These are phyloP conservation scores for Mycena polygramma DNA, from an alignment of 768 basidiomycete genomes.

Conservation along the genomic window DNA sequence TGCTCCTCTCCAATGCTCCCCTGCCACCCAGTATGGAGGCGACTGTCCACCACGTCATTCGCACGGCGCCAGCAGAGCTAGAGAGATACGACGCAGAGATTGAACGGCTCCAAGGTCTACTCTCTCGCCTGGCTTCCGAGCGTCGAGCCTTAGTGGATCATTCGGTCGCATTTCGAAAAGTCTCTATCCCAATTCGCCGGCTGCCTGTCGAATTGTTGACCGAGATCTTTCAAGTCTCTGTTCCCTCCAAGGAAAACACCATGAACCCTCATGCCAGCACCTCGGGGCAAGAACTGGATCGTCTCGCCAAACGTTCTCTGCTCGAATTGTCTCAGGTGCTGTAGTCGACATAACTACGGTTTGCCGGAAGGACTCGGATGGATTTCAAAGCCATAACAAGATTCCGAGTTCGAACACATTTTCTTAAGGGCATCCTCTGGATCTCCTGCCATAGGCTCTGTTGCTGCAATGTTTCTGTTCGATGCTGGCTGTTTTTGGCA, in stretches of 20 bases:
- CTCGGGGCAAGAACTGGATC: not conserved
- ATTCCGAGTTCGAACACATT: too few relatives aligned
- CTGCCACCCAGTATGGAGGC: not conserved
- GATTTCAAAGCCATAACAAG: too few relatives aligned
- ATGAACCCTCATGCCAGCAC: not conserved
- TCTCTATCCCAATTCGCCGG: not conserved
- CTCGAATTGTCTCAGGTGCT: not conserved
- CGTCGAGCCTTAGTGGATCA: not conserved
- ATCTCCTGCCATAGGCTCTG: too few relatives aligned
- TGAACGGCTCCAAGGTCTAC: not conserved
- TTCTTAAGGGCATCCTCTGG: too few relatives aligned
- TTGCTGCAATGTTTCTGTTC: too few relatives aligned
- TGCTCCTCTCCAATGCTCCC: not conserved
- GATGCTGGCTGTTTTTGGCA: too few relatives aligned
- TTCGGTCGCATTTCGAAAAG: not conserved
- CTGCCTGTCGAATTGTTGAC: not conserved
- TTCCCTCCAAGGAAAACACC: not conserved
- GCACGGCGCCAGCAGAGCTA: not conserved
- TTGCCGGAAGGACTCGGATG: too few relatives aligned
- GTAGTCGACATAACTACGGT: not conserved
- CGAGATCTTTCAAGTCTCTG: not conserved
- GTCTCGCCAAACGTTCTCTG: not conserved
- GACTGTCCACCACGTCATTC: not conserved
- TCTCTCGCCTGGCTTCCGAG: not conserved
- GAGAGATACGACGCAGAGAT: not conserved